Evolutionary conservation across 192 early-diverging fungal genomes (phyloP), one percentile per base, ranked within the genome.

Genomic region (Coemansia sp.): DNA sequence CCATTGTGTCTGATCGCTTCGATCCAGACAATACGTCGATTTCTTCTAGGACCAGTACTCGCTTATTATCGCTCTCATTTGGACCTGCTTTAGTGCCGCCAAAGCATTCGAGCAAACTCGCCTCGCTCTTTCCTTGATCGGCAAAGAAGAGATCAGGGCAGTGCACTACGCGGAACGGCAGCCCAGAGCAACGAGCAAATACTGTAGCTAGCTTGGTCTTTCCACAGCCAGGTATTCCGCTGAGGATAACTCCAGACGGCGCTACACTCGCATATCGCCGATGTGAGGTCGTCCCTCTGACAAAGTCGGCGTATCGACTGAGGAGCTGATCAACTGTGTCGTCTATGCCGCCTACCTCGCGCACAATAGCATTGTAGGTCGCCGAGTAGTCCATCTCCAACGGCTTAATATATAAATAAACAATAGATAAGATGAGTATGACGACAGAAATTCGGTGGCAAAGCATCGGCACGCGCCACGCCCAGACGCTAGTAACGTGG

Each of bases 111-210:
- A 77, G 44, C 37, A 83, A 61, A 8, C 60, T 66, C 7, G 46
- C 63, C 42, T 84, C 82, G 60, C 77, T 79, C 57, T 70, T 69
- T 21, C 82, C 82, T 35, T 84, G 74, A 28, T 79, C 77, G 0
- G 77, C 74, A 1, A 65, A 66, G 64, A 80, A 84, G 3, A 84
- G 60, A 37, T 84, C 74, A 10, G 82, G 77, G 21, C 82, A 84
- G 30, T 68, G 70, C n/a, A 84, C 65, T 42, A 65, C 49, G 0
- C 66, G 67, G 57, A 70, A 70, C 8, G 63, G 46, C 38, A 64
- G 43, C 28, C 67, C 74, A 21, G 68, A 57, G 62, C 50, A 55
- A 52, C 60, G 60, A 4, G 69, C 76, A 70, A 84, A 84, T 32
- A 53, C 23, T 11, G 35, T 26, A 3, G 77, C 77, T 50, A 84